Evolutionary conservation across 1,284 basidiomycete species (phyloP).

Genomic region (Vanrija sp.): DNA sequence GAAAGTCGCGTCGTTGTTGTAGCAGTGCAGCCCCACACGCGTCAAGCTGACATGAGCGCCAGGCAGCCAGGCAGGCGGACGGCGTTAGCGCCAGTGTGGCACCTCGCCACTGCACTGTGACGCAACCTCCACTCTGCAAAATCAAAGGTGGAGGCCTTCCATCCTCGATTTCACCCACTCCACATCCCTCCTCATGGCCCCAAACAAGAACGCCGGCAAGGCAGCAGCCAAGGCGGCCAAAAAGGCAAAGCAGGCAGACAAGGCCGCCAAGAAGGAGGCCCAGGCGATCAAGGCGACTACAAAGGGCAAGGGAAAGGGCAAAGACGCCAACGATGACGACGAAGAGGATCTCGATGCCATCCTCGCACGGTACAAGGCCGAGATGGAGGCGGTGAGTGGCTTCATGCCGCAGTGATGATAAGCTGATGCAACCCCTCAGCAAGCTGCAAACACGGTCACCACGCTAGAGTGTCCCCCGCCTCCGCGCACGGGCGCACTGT

Average conservation of each 20-base stretch:
- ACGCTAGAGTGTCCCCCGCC: conserved; percentile 58
- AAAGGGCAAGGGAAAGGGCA: conserved; percentile 34
- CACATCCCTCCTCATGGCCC: conserved; percentile 12
- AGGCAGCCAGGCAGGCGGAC: background rate
- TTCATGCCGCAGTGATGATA: conserved; percentile 61
- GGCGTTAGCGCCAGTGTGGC: conserved; percentile 7
- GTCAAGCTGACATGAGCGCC: background rate
- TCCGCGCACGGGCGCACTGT: conserved; percentile 71
- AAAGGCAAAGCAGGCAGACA: conserved; percentile 59
- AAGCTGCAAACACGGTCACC: conserved; percentile 58
- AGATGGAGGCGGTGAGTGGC: conserved; percentile 18
- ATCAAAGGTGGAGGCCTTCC: background rate
- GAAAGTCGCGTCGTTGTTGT: conserved; percentile 1
- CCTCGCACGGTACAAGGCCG: conserved; percentile 55
- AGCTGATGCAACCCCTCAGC: conserved; percentile 68
- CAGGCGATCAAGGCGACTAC: conserved; percentile 54
- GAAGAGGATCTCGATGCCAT: conserved; percentile 76
- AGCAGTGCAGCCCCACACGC: conserved; percentile 2
- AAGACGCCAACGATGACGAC: conserved; percentile 55
- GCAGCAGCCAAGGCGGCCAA: conserved; percentile 62
- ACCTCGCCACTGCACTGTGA: background rate
- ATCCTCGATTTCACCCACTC: background rate
- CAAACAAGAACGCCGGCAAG: conserved; percentile 46
- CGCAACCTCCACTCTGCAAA: conserved; percentile 16
- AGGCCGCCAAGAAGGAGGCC: conserved; percentile 62